These are phyloP conservation scores for Plasmodium vivax DNA, from an alignment of 169 alveolate genomes.

Conservation along the genomic window DNA sequence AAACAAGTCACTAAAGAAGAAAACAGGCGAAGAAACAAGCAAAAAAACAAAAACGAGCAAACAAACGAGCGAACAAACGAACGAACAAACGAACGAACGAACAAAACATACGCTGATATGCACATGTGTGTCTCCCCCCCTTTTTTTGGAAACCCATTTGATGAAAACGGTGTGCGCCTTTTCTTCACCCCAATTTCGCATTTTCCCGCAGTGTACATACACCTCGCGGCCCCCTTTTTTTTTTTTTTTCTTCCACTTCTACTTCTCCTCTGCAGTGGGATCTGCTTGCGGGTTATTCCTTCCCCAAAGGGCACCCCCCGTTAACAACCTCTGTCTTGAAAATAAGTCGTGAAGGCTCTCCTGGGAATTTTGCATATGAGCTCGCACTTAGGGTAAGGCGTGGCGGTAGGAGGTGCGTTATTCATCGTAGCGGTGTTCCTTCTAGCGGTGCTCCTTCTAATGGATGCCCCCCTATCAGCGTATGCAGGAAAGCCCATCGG, in stretches of 20 bases:
- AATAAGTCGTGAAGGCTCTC: neutral
- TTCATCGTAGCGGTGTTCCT: neutral
- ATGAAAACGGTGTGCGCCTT: neutral
- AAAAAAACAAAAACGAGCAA: neutral
- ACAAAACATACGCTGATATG: neutral
- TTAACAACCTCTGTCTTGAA: neutral
- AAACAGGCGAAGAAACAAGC: neutral
- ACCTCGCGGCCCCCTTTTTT: neutral
- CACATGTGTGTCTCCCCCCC: neutral
- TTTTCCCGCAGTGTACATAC: conserved; percentile 4
- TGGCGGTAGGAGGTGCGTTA: neutral
- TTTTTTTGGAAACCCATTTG: neutral
- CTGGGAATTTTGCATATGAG: conserved; percentile 38
- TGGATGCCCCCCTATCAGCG: neutral
- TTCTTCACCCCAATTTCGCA: neutral
- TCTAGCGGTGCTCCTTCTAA: neutral
- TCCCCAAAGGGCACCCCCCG: neutral
- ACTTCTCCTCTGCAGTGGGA: neutral
- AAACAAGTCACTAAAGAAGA: neutral
- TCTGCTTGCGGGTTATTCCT: neutral
- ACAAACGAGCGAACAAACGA: neutral
- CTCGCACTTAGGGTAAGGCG: conserved; percentile 26
- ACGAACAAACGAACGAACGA: neutral
- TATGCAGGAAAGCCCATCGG: neutral
- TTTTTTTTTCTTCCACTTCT: neutral